Evolutionary conservation across 352 stramenopile species (phyloP), one percentile per base, ranked within the genome.

Genomic region (Pythium plurisporium): DNA sequence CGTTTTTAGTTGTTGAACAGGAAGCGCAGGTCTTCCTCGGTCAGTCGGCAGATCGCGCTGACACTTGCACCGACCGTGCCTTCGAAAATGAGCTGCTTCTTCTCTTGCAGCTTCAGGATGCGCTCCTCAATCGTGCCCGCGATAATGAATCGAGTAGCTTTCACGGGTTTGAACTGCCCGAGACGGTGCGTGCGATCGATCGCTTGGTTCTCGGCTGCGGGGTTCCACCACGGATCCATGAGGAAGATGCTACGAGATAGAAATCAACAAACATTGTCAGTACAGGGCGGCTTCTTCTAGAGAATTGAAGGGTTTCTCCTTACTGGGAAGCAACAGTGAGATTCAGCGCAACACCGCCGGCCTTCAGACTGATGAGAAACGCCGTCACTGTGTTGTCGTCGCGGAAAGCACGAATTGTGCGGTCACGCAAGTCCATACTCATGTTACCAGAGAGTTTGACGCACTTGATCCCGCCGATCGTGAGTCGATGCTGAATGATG

Each of bases 191-290:
- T 99, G 40, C 97, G 89, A 69, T 99, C 95, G 62, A 99, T 99
- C 1, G 97, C 97, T 63, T 95, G 85, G 53, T 87, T 90, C 62
- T 95, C 85, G 33, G 95, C 97, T 5, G 96, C 96, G 31, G 96
- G 95, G 67, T 99, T 99, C 96, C 97, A 99, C 96, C 96, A 99
- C 25, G 96, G 96, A 67, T 99, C 93, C 89, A 98, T 96, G 22
- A 98, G 54, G 65, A 98, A 99, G 50, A 99, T 98, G 64, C 83
- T 93, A 20, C 12, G 30, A n/a, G n/a, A n/a, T n/a, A n/a, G n/a
- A n/a, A n/a, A n/a, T n/a, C n/a, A n/a, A n/a, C n/a, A n/a, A n/a
- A n/a, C n/a, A n/a, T n/a, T n/a, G n/a, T n/a, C n/a, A n/a, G n/a
- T n/a, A n/a, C n/a, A n/a, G n/a, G n/a, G n/a, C n/a, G n/a, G n/a